A percentile compares a stretch with the other conserved stretches of the same genome.
Conservation (phyloP, 1,284 basidiomycete genomes). For the Takashimella koratensis region DNA sequence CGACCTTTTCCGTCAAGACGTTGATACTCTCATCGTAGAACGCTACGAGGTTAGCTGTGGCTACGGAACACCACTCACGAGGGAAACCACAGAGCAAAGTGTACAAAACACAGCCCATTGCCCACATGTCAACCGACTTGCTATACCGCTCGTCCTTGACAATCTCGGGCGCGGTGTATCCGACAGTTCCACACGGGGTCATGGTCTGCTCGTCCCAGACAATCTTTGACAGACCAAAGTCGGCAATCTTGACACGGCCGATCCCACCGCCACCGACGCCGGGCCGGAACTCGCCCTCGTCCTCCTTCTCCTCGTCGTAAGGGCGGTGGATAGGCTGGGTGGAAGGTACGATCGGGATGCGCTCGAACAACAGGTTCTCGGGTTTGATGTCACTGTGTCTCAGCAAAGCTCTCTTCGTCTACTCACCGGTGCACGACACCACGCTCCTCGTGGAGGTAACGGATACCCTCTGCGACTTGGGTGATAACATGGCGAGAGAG, state of each 20-base stretch:
- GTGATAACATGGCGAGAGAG: slow-evolving; percentile 93
- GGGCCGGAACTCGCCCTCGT: slow-evolving; percentile 92
- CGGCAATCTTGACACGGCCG: slow-evolving; percentile 96
- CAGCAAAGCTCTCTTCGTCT: neutral
- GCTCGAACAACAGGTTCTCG: slow-evolving; percentile 93
- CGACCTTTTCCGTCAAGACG: slow-evolving; percentile 97
- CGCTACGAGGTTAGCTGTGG: slow-evolving; percentile 50
- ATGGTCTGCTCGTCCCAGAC: slow-evolving; percentile 99
- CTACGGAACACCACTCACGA: slow-evolving; percentile 54
- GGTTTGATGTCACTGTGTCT: slow-evolving; percentile 83
- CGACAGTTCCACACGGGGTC: slow-evolving; percentile 98
- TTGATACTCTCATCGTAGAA: slow-evolving; percentile 99
- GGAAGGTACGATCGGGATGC: slow-evolving; percentile 88
- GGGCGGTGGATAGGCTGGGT: slow-evolving; percentile 71
- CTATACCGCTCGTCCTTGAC: slow-evolving; percentile 99
- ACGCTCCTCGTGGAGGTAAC: slow-evolving; percentile 94
- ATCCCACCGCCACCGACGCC: slow-evolving; percentile 95
- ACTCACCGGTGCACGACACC: slow-evolving; percentile 86
- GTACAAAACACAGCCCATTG: slow-evolving; percentile 95
- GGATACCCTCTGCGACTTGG: slow-evolving; percentile 93
- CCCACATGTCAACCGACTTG: slow-evolving; percentile 99
- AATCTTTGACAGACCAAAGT: slow-evolving; percentile 96
- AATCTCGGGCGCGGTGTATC: slow-evolving; percentile 98
- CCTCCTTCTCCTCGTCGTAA: slow-evolving; percentile 98
- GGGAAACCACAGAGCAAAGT: slow-evolving; percentile 98